Evolutionary conservation across 192 early-diverging fungal species (phyloP).

Genomic region (Backusella macrospora): DNA sequence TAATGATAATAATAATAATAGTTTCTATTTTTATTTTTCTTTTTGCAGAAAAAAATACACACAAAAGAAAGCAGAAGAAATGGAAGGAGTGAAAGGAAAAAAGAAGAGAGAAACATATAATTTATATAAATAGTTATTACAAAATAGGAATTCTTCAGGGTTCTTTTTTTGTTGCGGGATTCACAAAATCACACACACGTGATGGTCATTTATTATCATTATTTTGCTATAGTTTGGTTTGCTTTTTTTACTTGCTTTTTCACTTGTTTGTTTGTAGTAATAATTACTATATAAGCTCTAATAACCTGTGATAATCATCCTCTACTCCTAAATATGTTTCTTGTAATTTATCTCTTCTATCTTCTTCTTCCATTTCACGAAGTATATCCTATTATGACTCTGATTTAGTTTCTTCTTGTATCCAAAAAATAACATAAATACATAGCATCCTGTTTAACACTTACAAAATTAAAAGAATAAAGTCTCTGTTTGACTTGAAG

Average conservation of each 20-base stretch:
- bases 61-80: neutral
- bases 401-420: neutral
- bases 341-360: constrained; percentile 71
- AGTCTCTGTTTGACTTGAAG: constrained; percentile 85
- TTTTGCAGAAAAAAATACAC: neutral
- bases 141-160: no score
- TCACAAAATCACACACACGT: neutral
- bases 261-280: neutral
- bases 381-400: constrained; percentile 60
- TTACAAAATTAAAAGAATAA: constrained; percentile 75
- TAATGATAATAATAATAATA: neutral
- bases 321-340: constrained; percentile 76
- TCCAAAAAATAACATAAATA: neutral
- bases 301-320: constrained; percentile 73
- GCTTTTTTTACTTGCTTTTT: no score
- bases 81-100: neutral
- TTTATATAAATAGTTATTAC: no score
- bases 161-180: no score
- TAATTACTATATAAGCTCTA: constrained; percentile 36
- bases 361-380: constrained; percentile 60
- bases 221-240: no score
- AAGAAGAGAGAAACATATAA: no score
- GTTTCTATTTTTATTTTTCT: neutral
- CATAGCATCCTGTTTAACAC: neutral
- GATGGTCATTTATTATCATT: neutral